Base-by-base conservation (phyloP, 2,329 filamentous ascomycete species). In the Didymella keratinophila region DNA sequence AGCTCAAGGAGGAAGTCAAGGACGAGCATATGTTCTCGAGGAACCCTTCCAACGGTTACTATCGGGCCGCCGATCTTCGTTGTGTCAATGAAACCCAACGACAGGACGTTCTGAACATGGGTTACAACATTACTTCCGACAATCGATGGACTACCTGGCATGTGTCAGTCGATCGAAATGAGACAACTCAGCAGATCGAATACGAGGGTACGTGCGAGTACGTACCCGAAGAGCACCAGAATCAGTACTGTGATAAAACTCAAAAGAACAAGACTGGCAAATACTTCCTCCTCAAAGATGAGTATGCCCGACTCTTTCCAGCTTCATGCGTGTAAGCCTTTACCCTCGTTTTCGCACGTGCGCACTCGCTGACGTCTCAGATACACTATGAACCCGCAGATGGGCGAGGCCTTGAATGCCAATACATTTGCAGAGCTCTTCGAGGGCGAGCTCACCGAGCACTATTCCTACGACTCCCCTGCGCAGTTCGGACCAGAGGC, bases 31-130 rank as follows among this genome's bases (percentile, higher is more conserved):
- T 50, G 27, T 25, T 46, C 5, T 46, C 45, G 12, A 44, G 54
- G 7, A 45, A 60, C 34, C 41, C 44, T 10, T 36, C 42, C 34
- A 47, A 25, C 37, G 36, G 39, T 11, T 28, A 36, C 37, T 45
- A 49, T 20, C 39, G 49, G 16, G 42, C 51, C 6, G 52, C 36
- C 21, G 58, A 54, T 36, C 50, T 58, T n/a, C 21, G 39, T 4
- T 54, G 49, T 18, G 14, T 58, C 6, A 30, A 45, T 14, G 28
- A 42, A 39, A 34, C 52, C 10, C 41, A 23, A 1, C 18, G 10
- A 25, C 48, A 43, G n/a, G 25, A 30, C 6, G 12, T 43, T 2
- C 11, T 23, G 12, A 21, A 51, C 7, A 51, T 51, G 48, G 48
- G 48, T 16, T 43, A 30, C 12, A 27, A 43, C 20, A 20, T 51